phyloP scores from a whole-genome alignment of 1,139 yeast species.

The Taphrina flavorubra region DNA sequence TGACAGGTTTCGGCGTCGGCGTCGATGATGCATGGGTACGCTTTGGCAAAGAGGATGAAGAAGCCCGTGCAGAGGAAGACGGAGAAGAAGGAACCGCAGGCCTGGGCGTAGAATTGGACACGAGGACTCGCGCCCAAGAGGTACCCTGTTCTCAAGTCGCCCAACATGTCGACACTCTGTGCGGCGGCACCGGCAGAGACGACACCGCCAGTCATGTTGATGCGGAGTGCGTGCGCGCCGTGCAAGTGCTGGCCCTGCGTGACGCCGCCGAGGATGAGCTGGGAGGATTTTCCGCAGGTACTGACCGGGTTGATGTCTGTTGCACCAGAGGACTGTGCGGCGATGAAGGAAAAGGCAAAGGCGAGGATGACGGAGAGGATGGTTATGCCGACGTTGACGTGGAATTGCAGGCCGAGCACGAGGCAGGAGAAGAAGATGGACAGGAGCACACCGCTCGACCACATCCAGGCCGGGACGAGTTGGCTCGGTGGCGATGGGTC shows the following conservation, averaged over 20 bases:
- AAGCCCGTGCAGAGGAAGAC: slow-evolving; percentile 40
- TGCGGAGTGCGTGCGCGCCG: slow-evolving; percentile 26
- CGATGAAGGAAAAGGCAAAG: slow-evolving; percentile 41
- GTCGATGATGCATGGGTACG: slow-evolving; percentile 41
- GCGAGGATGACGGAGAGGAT: slow-evolving; percentile 39
- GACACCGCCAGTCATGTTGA: slow-evolving; percentile 42
- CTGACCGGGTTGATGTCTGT: slow-evolving; percentile 43
- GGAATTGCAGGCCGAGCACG: slow-evolving; percentile 40
- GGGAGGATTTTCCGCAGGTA: slow-evolving; percentile 42
- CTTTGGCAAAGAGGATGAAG: slow-evolving; percentile 40
- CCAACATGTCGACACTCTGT: slow-evolving; percentile 43
- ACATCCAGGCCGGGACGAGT: slow-evolving; percentile 42
- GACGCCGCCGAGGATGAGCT: slow-evolving; percentile 41
- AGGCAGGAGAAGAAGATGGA: slow-evolving; percentile 40
- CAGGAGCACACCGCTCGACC: slow-evolving; percentile 36
- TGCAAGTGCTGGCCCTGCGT: slow-evolving; percentile 40
- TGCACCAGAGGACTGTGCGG: slow-evolving; percentile 42
- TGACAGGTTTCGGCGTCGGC: slow-evolving; percentile 35
- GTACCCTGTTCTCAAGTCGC: slow-evolving; percentile 42
- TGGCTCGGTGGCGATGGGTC: slow-evolving; percentile 38
- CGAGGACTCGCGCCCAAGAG: slow-evolving; percentile 41
- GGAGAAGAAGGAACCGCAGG: slow-evolving; percentile 40
- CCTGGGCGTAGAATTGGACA: slow-evolving; percentile 42
- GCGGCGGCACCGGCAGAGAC: slow-evolving; percentile 42
- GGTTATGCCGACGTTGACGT: slow-evolving; percentile 37